Evolutionary conservation across 2,329 filamentous ascomycete species (phyloP).

Genomic region (Curvularia eragrostidis): DNA sequence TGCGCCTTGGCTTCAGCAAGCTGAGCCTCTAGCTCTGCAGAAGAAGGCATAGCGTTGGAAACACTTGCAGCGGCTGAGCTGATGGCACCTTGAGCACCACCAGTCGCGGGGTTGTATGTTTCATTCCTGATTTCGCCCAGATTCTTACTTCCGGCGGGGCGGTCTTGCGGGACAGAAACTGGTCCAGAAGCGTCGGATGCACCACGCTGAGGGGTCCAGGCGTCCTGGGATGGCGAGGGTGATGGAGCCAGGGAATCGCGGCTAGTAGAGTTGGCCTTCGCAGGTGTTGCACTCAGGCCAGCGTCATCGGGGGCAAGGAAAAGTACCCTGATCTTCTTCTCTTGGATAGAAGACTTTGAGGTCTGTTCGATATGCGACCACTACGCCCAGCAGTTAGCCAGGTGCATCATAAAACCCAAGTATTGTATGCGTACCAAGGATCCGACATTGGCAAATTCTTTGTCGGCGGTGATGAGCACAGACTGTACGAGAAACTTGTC

Average conservation of each 20-base stretch:
- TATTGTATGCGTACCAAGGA: constrained; percentile 70
- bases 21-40: constrained; percentile 73
- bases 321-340: constrained; percentile 93
- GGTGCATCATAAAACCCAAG: background rate
- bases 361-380: constrained; percentile 77
- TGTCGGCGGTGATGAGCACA: constrained; percentile 79
- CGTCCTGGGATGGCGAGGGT: constrained; percentile 59
- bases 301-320: constrained; percentile 73
- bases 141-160: constrained; percentile 49
- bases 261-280: constrained; percentile 45
- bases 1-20: constrained; percentile 77
- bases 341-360: constrained; percentile 79
- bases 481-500: constrained; percentile 99
- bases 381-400: constrained; percentile 54
- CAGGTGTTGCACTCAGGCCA: constrained; percentile 39
- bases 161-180: constrained; percentile 49
- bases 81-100: constrained; percentile 48
- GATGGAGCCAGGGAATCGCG: constrained; percentile 55
- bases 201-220: constrained; percentile 55
- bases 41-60: constrained; percentile 55
- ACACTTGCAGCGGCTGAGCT: constrained; percentile 58
- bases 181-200: constrained; percentile 44
- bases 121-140: constrained; percentile 52
- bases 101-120: constrained; percentile 50
- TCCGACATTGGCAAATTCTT: constrained; percentile 80